Evolutionary conservation across 2,329 filamentous ascomycete species (phyloP), one percentile per base, ranked within the genome.

Genomic region (Talaromyces sp.): DNA sequence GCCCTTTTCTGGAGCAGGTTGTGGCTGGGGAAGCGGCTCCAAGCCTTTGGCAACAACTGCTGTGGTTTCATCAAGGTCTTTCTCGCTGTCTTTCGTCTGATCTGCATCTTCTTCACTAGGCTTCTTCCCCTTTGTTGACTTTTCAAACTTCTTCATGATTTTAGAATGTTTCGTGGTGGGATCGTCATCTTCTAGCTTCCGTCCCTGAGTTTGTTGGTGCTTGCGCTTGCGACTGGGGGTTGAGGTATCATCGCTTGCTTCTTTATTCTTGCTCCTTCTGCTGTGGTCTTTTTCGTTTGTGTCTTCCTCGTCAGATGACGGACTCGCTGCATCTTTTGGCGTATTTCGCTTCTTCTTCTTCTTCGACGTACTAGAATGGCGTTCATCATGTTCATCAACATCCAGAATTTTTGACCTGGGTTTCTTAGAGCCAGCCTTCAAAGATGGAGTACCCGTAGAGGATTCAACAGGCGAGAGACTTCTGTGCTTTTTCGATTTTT

Each of bases 1-100:
- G 1, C 80, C 79, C 33, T 83, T 77, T 53, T 87, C 83, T 0
- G 82, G 78, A 0, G 86, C 81, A 0, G 84, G 85, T 58, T 73
- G 72, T 23, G 73, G 92, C 67, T 96, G 92, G 7, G 92, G 92
- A 23, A 96, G 80, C 6, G 92, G 92, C 61, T 89, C 87, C 0
- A 98, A 81, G 27, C 91, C 91, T 72, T 75, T 65, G 10, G 72
- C 72, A 60, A 73, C 65, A 7, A 77, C 69, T 42, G 74, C 67
- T 9, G 47, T 57, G 10, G 47, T 34, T 62, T 74, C 70, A 14
- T 68, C 69, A 31, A 65, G 61, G 50, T 51, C 33, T 44, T 42
- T 18, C 27, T 53, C 61, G 28, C 63, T 57, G 14, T 61, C 52
- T 9, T 67, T 57, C 31, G 66, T 14, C 9, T 61, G 56, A 54